phyloP scores from a whole-genome alignment of 2,329 filamentous ascomycete genomes.

The Exophiala sideris region DNA sequence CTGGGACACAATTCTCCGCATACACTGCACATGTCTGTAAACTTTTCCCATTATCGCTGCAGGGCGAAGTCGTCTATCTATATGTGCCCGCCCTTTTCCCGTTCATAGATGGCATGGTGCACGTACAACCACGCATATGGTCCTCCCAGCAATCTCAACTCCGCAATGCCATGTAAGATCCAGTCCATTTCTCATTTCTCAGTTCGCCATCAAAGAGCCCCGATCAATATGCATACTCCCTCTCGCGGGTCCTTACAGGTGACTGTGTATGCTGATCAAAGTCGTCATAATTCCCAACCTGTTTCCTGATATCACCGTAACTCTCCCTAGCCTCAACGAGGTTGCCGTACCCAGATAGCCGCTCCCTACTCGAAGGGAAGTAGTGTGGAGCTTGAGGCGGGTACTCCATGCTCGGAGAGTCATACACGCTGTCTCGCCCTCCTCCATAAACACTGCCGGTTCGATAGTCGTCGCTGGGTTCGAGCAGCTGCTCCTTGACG shows the following conservation, averaged over 20 bases:
- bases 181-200: too few species aligned
- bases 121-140: too few species aligned
- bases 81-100: too few species aligned
- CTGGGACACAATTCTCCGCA: too few species aligned
- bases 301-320: constrained; percentile 24
- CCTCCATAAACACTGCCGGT: constrained; percentile 30
- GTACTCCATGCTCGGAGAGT: constrained; percentile 45
- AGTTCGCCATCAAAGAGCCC: too few species aligned
- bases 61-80: too few species aligned
- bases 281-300: constrained; percentile 19
- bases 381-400: constrained; percentile 12
- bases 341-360: constrained; percentile 15
- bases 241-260: constrained; percentile 13
- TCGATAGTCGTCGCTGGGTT: constrained; percentile 63
- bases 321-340: constrained; percentile 14
- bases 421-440: constrained; percentile 62
- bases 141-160: too few species aligned
- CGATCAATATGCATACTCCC: constrained; percentile 20
- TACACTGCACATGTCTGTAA: too few species aligned
- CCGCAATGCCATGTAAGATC: too few species aligned
- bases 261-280: constrained; percentile 14
- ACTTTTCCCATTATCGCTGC: too few species aligned
- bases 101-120: too few species aligned
- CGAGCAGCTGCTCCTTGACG: constrained; percentile 82
- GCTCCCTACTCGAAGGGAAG: constrained; percentile 15